Evolutionary conservation across 164 flowering plant species (phyloP).

Genomic region (Paratinospora sagittata): DNA sequence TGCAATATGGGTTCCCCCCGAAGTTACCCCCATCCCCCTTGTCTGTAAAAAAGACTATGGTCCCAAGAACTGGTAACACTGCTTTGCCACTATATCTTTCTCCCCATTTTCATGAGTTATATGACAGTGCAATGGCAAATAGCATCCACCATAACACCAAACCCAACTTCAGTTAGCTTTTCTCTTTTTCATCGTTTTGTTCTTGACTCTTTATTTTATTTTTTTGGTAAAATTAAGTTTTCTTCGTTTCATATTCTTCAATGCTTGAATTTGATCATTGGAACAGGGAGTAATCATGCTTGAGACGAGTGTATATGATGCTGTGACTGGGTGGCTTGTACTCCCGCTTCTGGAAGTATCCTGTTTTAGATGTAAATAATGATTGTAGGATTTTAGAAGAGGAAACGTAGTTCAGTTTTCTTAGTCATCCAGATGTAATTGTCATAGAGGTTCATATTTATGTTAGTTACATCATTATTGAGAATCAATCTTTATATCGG

Average conservation of each 20-base stretch:
- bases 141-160: neutral
- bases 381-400: constrained; percentile 13
- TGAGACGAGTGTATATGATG: constrained; percentile 5
- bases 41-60: neutral
- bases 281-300: constrained; percentile 23
- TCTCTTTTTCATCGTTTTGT: neutral
- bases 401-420: constrained; percentile 11
- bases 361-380: constrained; percentile 14
- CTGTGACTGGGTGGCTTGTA: neutral
- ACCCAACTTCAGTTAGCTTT: neutral
- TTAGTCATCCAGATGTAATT: constrained; percentile 17
- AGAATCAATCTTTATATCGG: neutral
- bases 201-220: neutral
- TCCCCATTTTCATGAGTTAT: neutral
- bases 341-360: neutral
- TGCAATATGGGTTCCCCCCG: neutral
- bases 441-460: constrained; percentile 11
- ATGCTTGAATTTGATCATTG: constrained; percentile 12
- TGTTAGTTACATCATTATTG: constrained; percentile 1
- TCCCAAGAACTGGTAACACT: neutral
- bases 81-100: neutral
- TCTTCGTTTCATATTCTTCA: neutral
- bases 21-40: neutral
- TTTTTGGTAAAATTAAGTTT: neutral
- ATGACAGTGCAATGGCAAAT: neutral